These are phyloP conservation scores for Thelonectria rubi DNA, from an alignment of 2,329 filamentous ascomycete species.

Conservation along the genomic window DNA sequence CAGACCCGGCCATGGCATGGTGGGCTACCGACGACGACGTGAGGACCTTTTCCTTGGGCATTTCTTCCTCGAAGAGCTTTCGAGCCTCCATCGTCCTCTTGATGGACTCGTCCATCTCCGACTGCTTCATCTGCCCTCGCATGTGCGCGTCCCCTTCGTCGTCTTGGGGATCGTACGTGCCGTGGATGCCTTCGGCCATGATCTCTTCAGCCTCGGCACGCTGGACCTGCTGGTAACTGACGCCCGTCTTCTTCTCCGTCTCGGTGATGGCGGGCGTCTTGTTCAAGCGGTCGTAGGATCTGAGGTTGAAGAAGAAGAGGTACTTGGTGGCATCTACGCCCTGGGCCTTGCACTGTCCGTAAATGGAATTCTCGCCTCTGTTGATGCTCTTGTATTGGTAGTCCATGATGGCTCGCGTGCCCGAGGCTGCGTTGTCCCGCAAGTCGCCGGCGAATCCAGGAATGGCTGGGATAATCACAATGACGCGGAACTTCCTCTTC, in stretches of 20 bases:
- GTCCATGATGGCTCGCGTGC: conserved; percentile 96
- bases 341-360: conserved; percentile 74
- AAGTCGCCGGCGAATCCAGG: conserved; percentile 95
- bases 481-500: conserved; percentile 86
- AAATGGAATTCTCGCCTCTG: conserved; percentile 91
- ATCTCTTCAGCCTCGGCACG: conserved; percentile 89
- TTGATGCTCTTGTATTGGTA: conserved; percentile 98
- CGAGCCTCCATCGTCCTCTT: conserved; percentile 58
- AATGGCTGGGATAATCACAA: conserved; percentile 88
- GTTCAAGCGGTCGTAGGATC: conserved; percentile 92
- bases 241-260: conserved; percentile 81
- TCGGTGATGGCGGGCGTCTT: conserved; percentile 77
- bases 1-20: conserved; percentile 77
- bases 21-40: conserved; percentile 68
- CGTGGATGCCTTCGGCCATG: conserved; percentile 79
- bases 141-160: conserved; percentile 60
- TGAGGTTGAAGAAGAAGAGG: conserved; percentile 93
- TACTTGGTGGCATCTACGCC: conserved; percentile 82
- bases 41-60: conserved; percentile 48
- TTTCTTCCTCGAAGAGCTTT: conserved; percentile 61
- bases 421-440: conserved; percentile 80
- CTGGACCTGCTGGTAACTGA: conserved; percentile 87
- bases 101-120: conserved; percentile 48
- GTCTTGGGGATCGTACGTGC: conserved; percentile 55
- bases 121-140: conserved; percentile 51